Evolutionary conservation across 495 filamentous ascomycete genomes (phyloP).

Genomic region (Penicillium cataractarum): DNA sequence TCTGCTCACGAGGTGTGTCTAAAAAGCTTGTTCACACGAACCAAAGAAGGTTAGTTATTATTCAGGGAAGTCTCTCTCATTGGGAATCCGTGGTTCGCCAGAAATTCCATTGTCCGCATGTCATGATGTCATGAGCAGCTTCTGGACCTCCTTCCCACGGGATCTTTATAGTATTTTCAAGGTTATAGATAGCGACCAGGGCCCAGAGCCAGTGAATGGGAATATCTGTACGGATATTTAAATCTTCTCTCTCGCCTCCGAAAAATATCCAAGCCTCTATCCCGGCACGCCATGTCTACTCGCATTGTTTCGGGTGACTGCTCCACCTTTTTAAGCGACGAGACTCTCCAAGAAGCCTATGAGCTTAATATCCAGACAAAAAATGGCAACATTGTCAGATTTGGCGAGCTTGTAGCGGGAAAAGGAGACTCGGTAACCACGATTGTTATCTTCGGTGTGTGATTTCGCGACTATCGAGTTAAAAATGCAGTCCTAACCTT

Average conservation of each 20-base stretch:
- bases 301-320: slow-evolving; percentile 1
- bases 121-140: slow-evolving; percentile 9
- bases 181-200: not conserved
- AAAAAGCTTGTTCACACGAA: not conserved
- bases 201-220: too few relatives aligned
- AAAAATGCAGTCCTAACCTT: not conserved
- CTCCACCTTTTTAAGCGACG: slow-evolving; percentile 17
- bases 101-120: not conserved
- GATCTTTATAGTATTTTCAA: not conserved
- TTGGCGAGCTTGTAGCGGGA: slow-evolving; percentile 29
- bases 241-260: not conserved
- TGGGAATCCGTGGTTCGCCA: not conserved
- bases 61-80: not conserved
- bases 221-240: not conserved
- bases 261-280: not conserved
- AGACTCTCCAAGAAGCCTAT: slow-evolving; percentile 37
- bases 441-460: slow-evolving; percentile 23
- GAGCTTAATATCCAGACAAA: slow-evolving; percentile 26
- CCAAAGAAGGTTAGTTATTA: not conserved
- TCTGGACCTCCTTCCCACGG: not conserved
- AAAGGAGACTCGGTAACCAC: slow-evolving; percentile 31
- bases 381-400: slow-evolving; percentile 21
- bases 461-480: not conserved
- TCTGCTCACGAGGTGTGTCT: not conserved
- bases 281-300: slow-evolving; percentile 1